A percentile compares a stretch with the other conserved stretches of the same genome.
phyloP scores from a whole-genome alignment of 2,329 filamentous ascomycete genomes.

The Fusarium sp. region DNA sequence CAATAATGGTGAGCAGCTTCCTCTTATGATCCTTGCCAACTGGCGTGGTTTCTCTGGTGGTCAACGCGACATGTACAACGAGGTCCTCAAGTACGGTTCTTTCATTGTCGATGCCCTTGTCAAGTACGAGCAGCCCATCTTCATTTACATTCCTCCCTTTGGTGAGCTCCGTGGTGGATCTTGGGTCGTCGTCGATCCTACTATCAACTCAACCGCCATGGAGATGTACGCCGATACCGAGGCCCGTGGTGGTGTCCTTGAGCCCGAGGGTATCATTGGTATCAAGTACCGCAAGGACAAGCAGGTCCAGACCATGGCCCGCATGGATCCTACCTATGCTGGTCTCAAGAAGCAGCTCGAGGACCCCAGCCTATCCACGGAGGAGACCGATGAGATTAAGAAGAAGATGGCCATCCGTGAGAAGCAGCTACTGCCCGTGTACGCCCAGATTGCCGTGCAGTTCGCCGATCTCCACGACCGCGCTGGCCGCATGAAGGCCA shows the following conservation, averaged over 20 bases:
- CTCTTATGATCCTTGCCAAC: slow-evolving; percentile 99
- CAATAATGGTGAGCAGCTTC: slow-evolving; percentile 98
- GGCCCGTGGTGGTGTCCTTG: slow-evolving; percentile 93
- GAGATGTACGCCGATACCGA: slow-evolving; percentile 99
- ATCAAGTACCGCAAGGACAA: slow-evolving; percentile 99
- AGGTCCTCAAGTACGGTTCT: slow-evolving; percentile 98
- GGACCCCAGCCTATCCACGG: slow-evolving; percentile 71
- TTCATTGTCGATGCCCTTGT: slow-evolving; percentile 99
- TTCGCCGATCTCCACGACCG: slow-evolving; percentile 98
- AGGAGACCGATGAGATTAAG: slow-evolving; percentile 84
- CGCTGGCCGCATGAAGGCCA: slow-evolving; percentile 97
- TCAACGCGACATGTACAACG: slow-evolving; percentile 99
- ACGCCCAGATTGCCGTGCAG: slow-evolving; percentile 94
- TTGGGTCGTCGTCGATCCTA: slow-evolving; percentile 98
- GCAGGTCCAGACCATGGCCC: slow-evolving; percentile 97
- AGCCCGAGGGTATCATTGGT: slow-evolving; percentile 97
- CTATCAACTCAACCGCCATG: slow-evolving; percentile 96
- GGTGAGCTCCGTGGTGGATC: slow-evolving; percentile 98
- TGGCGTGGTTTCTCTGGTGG: slow-evolving; percentile 99
- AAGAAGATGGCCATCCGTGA: slow-evolving; percentile 86
- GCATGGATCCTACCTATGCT: slow-evolving; percentile 86
- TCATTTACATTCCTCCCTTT: slow-evolving; percentile 97
- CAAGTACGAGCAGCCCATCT: slow-evolving; percentile 98
- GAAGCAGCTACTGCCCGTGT: slow-evolving; percentile 89
- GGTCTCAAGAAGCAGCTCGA: slow-evolving; percentile 83